Evolutionary conservation across 331 rosid species (phyloP).

Genomic region (Ulmus americana): DNA sequence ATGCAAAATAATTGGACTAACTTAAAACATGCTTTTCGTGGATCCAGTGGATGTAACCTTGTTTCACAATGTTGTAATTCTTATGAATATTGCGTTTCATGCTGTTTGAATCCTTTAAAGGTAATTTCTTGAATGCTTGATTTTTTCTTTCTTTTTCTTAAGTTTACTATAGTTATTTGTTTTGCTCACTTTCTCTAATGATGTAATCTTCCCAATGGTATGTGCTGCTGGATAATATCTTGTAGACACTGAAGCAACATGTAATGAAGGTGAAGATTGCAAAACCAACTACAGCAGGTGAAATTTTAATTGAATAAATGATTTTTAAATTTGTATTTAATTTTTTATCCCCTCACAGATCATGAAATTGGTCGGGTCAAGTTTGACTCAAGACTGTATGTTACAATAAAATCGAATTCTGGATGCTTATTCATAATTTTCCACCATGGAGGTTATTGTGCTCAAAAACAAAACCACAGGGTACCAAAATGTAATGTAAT

Average conservation of each 20-base stretch:
- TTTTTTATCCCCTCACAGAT: no score
- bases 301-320: not conserved
- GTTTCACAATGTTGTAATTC: conserved; percentile 80
- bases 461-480: no score
- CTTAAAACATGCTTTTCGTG: conserved; percentile 8
- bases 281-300: conserved; percentile 74
- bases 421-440: no score
- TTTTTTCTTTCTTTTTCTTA: not conserved
- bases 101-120: conserved; percentile 75
- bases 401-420: no score
- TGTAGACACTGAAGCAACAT: conserved; percentile 55
- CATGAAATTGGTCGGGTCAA: no score
- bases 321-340: no score
- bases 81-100: conserved; percentile 87
- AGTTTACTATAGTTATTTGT: not conserved
- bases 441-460: no score
- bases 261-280: conserved; percentile 59
- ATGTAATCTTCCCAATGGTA: conserved; percentile 2
- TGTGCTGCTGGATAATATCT: conserved; percentile 9
- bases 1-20: conserved; percentile 7
- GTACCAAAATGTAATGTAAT: no score
- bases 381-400: no score
- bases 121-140: conserved; percentile 33
- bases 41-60: conserved; percentile 74
- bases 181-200: not conserved